Evolutionary conservation across 2,329 filamentous ascomycete genomes (phyloP).

Genomic region (Talaromyces sp.): DNA sequence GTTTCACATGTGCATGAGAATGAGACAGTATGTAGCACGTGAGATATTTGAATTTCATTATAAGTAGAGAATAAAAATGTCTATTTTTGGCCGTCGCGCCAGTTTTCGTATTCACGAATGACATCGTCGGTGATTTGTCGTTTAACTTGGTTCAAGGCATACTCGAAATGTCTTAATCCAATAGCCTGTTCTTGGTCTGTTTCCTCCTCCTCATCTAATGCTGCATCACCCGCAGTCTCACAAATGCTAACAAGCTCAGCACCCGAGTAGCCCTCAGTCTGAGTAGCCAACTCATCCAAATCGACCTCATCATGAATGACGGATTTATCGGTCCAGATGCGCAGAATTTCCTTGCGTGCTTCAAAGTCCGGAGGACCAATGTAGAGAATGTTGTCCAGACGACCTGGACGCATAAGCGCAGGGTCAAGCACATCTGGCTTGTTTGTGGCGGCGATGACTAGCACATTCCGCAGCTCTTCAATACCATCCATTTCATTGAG

Average conservation of each 20-base stretch:
- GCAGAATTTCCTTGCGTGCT: constrained; percentile 76
- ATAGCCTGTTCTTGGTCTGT: constrained; percentile 41
- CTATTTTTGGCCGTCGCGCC: constrained; percentile 40
- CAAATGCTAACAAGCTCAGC: constrained; percentile 74
- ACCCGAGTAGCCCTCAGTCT: constrained; percentile 78
- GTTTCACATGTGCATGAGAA: too few species aligned
- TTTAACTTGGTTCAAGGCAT: constrained; percentile 50
- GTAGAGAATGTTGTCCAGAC: constrained; percentile 83
- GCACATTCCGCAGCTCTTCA: constrained; percentile 77
- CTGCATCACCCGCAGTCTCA: constrained; percentile 53
- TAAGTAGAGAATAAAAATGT: background rate
- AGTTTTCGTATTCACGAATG: constrained; percentile 61
- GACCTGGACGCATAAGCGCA: constrained; percentile 80
- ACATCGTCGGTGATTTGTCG: constrained; percentile 64
- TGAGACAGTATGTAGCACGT: too few species aligned
- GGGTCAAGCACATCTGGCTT: constrained; percentile 83
- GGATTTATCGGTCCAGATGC: constrained; percentile 65
- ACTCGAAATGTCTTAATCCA: constrained; percentile 47
- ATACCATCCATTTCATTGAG: constrained; percentile 97
- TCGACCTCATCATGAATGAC: constrained; percentile 67
- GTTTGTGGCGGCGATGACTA: constrained; percentile 90
- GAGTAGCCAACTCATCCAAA: constrained; percentile 62
- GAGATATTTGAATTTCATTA: too few species aligned
- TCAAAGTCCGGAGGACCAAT: constrained; percentile 76
- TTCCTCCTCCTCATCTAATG: constrained; percentile 56